Evolutionary conservation across 2,329 filamentous ascomycete genomes (phyloP).

Genomic region (Trichophyton simii): DNA sequence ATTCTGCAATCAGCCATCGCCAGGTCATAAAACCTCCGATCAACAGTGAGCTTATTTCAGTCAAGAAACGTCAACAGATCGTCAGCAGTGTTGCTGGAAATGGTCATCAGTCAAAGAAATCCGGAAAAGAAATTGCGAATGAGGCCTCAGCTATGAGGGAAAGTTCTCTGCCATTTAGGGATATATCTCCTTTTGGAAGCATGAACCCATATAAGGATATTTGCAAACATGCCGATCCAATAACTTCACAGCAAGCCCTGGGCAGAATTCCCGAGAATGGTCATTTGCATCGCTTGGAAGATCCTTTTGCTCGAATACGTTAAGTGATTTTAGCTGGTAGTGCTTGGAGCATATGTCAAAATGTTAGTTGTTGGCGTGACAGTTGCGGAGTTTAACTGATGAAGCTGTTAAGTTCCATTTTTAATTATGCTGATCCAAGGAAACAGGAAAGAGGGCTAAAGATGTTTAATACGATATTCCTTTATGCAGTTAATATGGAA

Average conservation of each 20-base stretch:
- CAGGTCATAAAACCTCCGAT: neutral
- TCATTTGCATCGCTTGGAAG: neutral
- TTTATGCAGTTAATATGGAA: neutral
- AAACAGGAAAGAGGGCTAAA: neutral
- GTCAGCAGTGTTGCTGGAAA: neutral
- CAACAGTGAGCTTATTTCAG: neutral
- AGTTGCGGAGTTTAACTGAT: neutral
- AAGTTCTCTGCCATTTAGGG: neutral
- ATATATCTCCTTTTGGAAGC: neutral
- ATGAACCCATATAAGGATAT: conserved; percentile 8
- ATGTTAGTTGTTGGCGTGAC: neutral
- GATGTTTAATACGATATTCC: neutral
- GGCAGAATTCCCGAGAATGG: neutral
- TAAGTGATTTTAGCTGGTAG: neutral
- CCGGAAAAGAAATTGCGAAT: neutral
- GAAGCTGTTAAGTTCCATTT: neutral
- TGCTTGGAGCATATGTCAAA: neutral
- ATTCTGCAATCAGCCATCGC: neutral
- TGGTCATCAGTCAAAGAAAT: neutral
- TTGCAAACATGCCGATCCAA: neutral
- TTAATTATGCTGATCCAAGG: neutral
- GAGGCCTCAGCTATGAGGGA: neutral
- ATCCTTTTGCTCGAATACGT: neutral
- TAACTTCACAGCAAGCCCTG: neutral
- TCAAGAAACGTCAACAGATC: neutral